phyloP scores from a whole-genome alignment of 371 early-diverging fungal genomes.

The Mortierella sp. region DNA sequence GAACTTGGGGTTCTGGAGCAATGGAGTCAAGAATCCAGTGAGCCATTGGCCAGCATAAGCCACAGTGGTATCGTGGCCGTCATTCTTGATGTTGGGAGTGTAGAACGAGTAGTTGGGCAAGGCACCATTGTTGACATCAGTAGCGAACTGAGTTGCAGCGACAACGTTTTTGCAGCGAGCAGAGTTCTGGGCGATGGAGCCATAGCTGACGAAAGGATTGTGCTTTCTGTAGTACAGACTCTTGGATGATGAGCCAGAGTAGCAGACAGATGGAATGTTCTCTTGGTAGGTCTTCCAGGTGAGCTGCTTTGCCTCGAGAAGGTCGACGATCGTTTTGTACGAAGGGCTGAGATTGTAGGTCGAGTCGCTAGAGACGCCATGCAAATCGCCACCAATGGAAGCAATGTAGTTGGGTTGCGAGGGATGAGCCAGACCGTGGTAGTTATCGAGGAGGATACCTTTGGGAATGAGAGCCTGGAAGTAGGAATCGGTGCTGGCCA shows the following conservation, averaged over 20 bases:
- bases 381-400: slow-evolving; percentile 57
- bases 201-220: slow-evolving; percentile 72
- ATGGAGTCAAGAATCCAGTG: slow-evolving; percentile 63
- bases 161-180: slow-evolving; percentile 68
- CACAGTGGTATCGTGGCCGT: slow-evolving; percentile 69
- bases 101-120: slow-evolving; percentile 72
- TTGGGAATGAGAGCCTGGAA: slow-evolving; percentile 12
- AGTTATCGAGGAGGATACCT: slow-evolving; percentile 43
- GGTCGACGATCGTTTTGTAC: slow-evolving; percentile 64
- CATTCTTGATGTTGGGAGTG: slow-evolving; percentile 67
- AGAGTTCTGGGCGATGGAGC: slow-evolving; percentile 57
- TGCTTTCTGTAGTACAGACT: slow-evolving; percentile 65
- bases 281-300: slow-evolving; percentile 81
- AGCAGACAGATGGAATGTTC: slow-evolving; percentile 61
- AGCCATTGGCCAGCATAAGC: slow-evolving; percentile 67
- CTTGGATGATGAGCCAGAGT: slow-evolving; percentile 29
- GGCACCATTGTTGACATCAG: slow-evolving; percentile 66
- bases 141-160: slow-evolving; percentile 59
- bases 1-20: slow-evolving; percentile 65
- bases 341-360: slow-evolving; percentile 52
- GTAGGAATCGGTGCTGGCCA: slow-evolving; percentile 17
- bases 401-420: slow-evolving; percentile 62
- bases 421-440: slow-evolving; percentile 59
- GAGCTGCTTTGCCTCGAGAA: slow-evolving; percentile 69
- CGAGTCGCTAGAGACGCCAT: slow-evolving; percentile 57